Percentiles rank a stretch among this genome's conserved stretches.
These are phyloP conservation scores for Talaromyces thailandensis DNA, from an alignment of 495 filamentous ascomycete species.

Conservation along the genomic window DNA sequence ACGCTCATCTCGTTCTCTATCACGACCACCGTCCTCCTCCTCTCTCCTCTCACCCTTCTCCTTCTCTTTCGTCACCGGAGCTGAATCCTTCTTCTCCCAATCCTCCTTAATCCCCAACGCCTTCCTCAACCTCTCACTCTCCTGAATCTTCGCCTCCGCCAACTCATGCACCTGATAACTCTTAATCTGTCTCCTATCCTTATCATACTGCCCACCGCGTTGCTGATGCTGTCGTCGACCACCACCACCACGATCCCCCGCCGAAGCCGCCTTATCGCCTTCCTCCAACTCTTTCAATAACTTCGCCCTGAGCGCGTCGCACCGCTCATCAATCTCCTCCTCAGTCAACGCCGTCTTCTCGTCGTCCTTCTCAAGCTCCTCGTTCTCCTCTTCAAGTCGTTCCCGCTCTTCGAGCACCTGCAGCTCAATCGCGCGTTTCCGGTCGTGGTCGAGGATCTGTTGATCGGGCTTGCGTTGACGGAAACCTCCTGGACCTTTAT, in stretches of 20 bases:
- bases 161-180: conserved; percentile 92
- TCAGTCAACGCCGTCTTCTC: conserved; percentile 34
- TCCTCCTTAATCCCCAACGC: conserved; percentile 84
- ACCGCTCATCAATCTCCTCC: conserved; percentile 33
- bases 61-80: neutral
- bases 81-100: conserved; percentile 76
- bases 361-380: conserved; percentile 21
- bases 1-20: neutral
- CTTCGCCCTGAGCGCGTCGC: conserved; percentile 19
- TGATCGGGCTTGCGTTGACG: conserved; percentile 83
- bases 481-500: conserved; percentile 38
- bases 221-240: neutral
- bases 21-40: neutral
- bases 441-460: conserved; percentile 89
- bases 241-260: neutral
- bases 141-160: conserved; percentile 90
- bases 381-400: conserved; percentile 77
- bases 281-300: conserved; percentile 27
- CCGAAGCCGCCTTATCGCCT: conserved; percentile 5
- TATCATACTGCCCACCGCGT: neutral
- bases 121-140: conserved; percentile 81
- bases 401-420: conserved; percentile 88
- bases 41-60: neutral
- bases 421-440: conserved; percentile 79
- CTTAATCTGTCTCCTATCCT: conserved; percentile 56